Base-by-base conservation (phyloP, 176 grass and related monocot species). In the Neostapfia colusana region DNA sequence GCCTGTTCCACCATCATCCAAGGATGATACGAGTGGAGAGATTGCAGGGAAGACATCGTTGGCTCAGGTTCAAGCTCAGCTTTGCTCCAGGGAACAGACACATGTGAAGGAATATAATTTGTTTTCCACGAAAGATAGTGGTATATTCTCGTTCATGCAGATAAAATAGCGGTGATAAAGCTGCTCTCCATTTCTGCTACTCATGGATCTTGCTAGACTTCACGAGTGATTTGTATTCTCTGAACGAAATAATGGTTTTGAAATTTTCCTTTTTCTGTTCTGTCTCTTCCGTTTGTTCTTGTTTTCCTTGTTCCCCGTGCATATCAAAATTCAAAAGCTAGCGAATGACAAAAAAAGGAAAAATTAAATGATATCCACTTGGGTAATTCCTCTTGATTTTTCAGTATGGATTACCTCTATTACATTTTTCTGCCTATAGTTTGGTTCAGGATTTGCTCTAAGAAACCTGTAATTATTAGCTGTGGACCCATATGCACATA, bases 71-170 rank as follows among this genome's bases (percentile, higher is more conserved):
- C 69, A 93, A 71, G 28, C 37, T 70, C 74, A 82, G 44, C 35
- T 69, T 68, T 98, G 89, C 76, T 89, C 85, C 25, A 84, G 82
- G 81, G 89, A 90, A 70, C 85, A 95, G 80, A 76, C 74, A 57
- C 72, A 88, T 70, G 81, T 95, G 61, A 62, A 62, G 28, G 45
- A 78, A 34, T 78, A 78, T 66, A 78, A 66, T 23, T 63, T 78
- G 1, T 78, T 78, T 44, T 77, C 74, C 20, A 51, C 74, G 1
- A 77, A 77, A 51, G 60, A 65, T 38, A 50, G 48, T 1, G 61
- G 44, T 17, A 65, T 77, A 65, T 77, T 77, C 65, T 51, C 74
- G 44, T 56, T 37, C 31, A 72, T 78, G 75, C 65, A 78, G 61
- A 78, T 78, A 78, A 78, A 65, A 50, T 58, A 7, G 46, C 3